Percentiles rank a stretch among this genome's conserved stretches.
Conservation (phyloP, 768 basidiomycete genomes). For the Trametes punicea region DNA sequence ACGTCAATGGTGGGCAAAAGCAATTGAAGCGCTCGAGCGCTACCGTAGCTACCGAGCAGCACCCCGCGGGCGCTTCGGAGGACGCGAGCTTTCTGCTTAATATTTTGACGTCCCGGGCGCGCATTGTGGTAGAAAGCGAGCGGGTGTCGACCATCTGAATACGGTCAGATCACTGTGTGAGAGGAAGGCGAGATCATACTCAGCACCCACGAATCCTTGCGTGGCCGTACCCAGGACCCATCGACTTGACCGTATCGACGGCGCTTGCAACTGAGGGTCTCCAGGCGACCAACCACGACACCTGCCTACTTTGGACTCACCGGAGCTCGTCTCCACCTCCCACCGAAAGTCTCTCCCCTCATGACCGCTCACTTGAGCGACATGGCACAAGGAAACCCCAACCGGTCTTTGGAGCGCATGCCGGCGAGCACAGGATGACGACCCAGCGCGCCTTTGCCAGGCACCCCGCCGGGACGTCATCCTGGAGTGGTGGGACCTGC, state of each 20-base stretch:
- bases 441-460: background rate
- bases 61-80: no score
- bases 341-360: background rate
- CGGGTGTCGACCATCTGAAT: no score
- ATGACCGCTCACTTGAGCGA: background rate
- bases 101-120: no score
- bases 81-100: no score
- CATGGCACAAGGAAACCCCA: background rate
- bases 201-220: no score
- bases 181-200: no score
- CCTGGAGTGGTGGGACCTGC: background rate
- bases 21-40: no score
- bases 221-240: no score
- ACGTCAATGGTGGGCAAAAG: no score
- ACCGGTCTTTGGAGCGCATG: background rate
- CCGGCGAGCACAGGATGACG: background rate
- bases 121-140: no score
- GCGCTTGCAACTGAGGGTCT: background rate
- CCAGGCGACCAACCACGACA: background rate
- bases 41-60: no score
- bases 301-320: background rate
- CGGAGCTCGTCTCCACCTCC: background rate
- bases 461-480: conserved; percentile 4
- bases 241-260: background rate
- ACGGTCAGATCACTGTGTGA: no score